phyloP scores from a whole-genome alignment of 495 filamentous ascomycete species.

The Neurospora sp. region DNA sequence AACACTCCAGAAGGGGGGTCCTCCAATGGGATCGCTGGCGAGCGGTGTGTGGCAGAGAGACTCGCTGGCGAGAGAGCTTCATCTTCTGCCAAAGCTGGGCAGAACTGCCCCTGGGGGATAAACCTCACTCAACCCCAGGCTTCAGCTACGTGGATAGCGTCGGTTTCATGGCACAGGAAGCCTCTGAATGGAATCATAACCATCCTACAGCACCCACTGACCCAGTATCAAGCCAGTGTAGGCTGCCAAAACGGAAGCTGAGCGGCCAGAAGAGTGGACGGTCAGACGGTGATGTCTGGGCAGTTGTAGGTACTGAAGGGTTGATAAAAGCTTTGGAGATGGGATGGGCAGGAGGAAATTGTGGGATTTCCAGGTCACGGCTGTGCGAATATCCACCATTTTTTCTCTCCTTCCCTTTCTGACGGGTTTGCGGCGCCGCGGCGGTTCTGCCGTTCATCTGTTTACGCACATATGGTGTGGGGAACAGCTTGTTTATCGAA shows the following conservation, averaged over 20 bases:
- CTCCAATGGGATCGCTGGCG: neutral
- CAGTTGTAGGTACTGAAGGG: neutral
- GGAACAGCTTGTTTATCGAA: conserved; percentile 25
- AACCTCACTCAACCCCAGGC: neutral
- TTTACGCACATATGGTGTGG: conserved; percentile 23
- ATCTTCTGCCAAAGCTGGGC: neutral
- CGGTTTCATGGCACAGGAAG: neutral
- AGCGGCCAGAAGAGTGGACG: neutral
- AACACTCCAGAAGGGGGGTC: neutral
- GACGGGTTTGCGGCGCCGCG: neutral
- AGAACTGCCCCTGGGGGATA: neutral
- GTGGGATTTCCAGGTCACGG: neutral
- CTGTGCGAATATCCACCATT: neutral
- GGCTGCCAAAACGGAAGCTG: neutral
- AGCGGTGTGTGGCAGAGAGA: neutral
- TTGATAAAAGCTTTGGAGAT: neutral
- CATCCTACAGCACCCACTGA: neutral
- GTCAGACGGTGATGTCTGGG: neutral
- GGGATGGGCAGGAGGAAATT: neutral
- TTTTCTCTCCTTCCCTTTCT: neutral
- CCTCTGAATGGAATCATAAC: neutral
- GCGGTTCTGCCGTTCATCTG: conserved; percentile 8
- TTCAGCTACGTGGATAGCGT: neutral
- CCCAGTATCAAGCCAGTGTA: neutral
- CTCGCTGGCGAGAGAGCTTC: neutral